Evolutionary conservation across 2,329 filamentous ascomycete genomes (phyloP).

Genomic region (Botrytis aclada): DNA sequence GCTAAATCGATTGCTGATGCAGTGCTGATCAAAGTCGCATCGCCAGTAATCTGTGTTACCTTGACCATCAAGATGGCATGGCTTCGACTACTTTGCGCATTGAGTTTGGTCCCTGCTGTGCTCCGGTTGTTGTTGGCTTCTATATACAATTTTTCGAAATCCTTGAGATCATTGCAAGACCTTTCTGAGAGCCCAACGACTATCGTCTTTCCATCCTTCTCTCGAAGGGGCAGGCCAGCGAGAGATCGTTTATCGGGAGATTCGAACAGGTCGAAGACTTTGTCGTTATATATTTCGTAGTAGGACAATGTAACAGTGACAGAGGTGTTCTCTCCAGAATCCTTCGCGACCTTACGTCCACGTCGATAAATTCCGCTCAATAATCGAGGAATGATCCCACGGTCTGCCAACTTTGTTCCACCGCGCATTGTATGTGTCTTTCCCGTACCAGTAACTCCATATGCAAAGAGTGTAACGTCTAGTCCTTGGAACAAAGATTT

Average conservation of each 20-base stretch:
- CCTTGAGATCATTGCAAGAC: conserved; percentile 77
- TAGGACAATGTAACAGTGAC: conserved; percentile 80
- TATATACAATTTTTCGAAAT: conserved; percentile 87
- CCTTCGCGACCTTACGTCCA: conserved; percentile 80
- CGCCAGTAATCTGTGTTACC: conserved; percentile 70
- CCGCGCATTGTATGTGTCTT: conserved; percentile 97
- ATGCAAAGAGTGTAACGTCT: conserved; percentile 87
- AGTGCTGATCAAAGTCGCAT: conserved; percentile 70
- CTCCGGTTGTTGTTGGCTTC: conserved; percentile 88
- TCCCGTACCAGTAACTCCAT: conserved; percentile 88
- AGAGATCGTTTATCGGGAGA: conserved; percentile 75
- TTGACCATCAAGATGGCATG: conserved; percentile 92
- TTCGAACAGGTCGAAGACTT: conserved; percentile 88
- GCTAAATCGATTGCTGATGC: conserved; percentile 93
- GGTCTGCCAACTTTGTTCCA: conserved; percentile 78
- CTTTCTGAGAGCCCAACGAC: conserved; percentile 84
- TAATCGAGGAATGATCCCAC: conserved; percentile 82
- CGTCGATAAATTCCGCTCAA: conserved; percentile 83
- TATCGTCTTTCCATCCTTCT: conserved; percentile 82
- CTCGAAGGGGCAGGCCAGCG: conserved; percentile 75
- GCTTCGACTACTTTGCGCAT: conserved; percentile 84
- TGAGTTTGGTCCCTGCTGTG: conserved; percentile 87
- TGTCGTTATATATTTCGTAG: conserved; percentile 97
- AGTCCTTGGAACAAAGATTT: conserved; percentile 90
- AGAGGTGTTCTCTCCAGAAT: conserved; percentile 64